Percentiles rank a stretch among this genome's conserved stretches.
Evolutionary conservation across 2,329 filamentous ascomycete genomes (phyloP).

Genomic region (Aureobasidium sp.): DNA sequence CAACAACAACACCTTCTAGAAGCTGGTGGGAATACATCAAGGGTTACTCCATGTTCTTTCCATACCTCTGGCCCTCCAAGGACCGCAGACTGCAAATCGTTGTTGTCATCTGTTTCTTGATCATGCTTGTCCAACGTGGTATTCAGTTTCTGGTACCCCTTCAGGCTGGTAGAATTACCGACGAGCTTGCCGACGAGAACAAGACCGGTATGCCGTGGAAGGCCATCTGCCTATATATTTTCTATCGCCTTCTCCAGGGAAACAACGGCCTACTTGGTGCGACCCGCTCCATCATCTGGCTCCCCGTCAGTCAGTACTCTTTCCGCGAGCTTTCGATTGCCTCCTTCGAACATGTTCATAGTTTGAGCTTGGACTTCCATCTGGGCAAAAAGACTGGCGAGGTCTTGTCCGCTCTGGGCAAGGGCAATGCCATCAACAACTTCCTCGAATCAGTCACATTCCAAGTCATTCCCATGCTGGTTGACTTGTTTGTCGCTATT

Average conservation of each 20-base stretch:
- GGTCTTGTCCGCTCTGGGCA: slow-evolving; percentile 89
- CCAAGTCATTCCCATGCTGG: slow-evolving; percentile 87
- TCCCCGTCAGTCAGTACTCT: slow-evolving; percentile 93
- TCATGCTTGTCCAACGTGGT: slow-evolving; percentile 72
- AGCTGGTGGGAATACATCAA: slow-evolving; percentile 95
- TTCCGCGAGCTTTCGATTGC: slow-evolving; percentile 91
- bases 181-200: slow-evolving; percentile 57
- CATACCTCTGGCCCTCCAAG: slow-evolving; percentile 91
- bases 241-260: slow-evolving; percentile 77
- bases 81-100: slow-evolving; percentile 66
- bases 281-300: slow-evolving; percentile 78
- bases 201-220: slow-evolving; percentile 58
- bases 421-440: slow-evolving; percentile 90
- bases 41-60: slow-evolving; percentile 90
- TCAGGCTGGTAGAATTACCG: slow-evolving; percentile 74
- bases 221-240: slow-evolving; percentile 67
- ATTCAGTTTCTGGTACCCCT: slow-evolving; percentile 82
- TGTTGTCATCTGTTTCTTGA: slow-evolving; percentile 72
- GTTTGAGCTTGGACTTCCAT: slow-evolving; percentile 91
- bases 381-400: slow-evolving; percentile 94
- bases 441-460: slow-evolving; percentile 97
- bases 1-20: slow-evolving; percentile 74
- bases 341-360: slow-evolving; percentile 95
- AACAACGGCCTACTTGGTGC: slow-evolving; percentile 82
- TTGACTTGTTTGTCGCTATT: slow-evolving; percentile 82